Conservation (phyloP, 345 rosid genomes). For the Excoecaria agallocha region DNA sequence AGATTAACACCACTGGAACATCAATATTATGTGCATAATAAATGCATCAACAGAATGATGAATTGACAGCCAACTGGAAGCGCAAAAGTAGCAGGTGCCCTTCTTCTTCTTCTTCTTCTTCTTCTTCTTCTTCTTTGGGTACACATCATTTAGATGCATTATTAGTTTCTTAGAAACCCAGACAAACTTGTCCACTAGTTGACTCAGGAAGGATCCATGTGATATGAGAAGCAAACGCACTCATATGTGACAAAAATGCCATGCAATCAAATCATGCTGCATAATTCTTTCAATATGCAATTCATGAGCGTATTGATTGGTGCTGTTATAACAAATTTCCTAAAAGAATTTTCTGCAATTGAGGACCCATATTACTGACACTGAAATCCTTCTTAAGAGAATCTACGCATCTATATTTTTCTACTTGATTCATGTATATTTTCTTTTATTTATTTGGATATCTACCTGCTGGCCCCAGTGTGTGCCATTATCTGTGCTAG, state of each 20-base stretch:
- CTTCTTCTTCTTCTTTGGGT: background rate
- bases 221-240: background rate
- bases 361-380: background rate
- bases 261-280: background rate
- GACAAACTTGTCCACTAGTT: background rate
- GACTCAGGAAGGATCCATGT: background rate
- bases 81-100: background rate
- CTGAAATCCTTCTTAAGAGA: background rate
- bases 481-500: slow-evolving; percentile 69
- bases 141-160: background rate
- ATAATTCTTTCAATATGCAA: background rate
- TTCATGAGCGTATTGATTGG: too few relatives aligned
- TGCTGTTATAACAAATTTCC: background rate
- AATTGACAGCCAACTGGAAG: background rate
- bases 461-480: slow-evolving; percentile 99
- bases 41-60: background rate
- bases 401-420: background rate
- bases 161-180: too few relatives aligned
- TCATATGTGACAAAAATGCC: background rate
- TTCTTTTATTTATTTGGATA: background rate
- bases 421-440: background rate
- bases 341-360: slow-evolving; percentile 5
- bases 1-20: background rate
- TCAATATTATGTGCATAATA: background rate
- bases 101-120: background rate